Conservation (phyloP, 139 green algal species). For the Chlorella sorokiniana region DNA sequence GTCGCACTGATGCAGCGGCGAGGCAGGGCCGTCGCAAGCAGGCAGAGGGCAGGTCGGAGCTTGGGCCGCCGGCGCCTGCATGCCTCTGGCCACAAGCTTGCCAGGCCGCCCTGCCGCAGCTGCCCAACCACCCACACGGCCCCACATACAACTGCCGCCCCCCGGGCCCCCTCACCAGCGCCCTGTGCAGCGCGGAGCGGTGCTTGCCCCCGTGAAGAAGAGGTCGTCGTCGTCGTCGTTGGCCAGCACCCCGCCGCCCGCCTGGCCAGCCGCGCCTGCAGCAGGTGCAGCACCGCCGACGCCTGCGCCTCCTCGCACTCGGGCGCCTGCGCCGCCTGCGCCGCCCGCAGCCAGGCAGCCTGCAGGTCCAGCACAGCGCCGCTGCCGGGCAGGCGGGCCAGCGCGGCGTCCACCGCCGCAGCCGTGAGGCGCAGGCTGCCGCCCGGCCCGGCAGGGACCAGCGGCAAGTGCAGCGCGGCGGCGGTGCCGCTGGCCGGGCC, state of each 20-base stretch:
- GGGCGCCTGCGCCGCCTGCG: not conserved
- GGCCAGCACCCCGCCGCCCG: slow-evolving; percentile 11
- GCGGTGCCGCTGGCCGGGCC: not conserved
- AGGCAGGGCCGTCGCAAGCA: no score
- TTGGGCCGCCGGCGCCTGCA: no score
- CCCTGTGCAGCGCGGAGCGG: slow-evolving; percentile 18
- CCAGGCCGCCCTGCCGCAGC: not conserved
- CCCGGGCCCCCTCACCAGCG: slow-evolving; percentile 3
- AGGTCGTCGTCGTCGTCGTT: slow-evolving; percentile 36
- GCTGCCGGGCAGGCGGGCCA: not conserved
- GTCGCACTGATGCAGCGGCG: not conserved
- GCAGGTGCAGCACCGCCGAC: slow-evolving; percentile 3
- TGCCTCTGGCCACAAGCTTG: not conserved
- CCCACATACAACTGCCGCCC: not conserved
- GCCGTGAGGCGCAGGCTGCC: not conserved
- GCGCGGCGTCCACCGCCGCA: not conserved
- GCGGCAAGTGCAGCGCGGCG: not conserved
- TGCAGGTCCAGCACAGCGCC: slow-evolving; percentile 1
- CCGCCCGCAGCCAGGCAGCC: slow-evolving; percentile 25
- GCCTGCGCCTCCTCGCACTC: not conserved
- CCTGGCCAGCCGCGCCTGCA: slow-evolving; percentile 7
- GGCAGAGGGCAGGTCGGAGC: no score
- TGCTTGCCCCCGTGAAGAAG: slow-evolving; percentile 33
- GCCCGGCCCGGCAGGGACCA: not conserved
- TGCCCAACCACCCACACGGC: not conserved